phyloP scores from a whole-genome alignment of 1,284 basidiomycete genomes.

The Golubevia sp. region DNA sequence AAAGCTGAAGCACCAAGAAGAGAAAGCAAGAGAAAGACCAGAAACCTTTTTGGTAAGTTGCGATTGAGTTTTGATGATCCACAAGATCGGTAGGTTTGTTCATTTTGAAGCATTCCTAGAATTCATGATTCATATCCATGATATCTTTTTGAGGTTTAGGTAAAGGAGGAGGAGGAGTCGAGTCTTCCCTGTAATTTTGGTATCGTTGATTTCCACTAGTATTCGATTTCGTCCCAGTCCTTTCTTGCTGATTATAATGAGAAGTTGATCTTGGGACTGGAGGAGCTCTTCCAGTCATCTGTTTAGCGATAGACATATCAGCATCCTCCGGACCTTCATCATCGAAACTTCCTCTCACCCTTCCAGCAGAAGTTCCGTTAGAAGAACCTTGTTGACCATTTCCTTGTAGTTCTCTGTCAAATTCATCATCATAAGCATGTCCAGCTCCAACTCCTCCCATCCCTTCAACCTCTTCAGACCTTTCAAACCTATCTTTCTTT shows the following conservation, averaged over 20 bases:
- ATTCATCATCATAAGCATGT: conserved; percentile 1
- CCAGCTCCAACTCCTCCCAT: conserved; percentile 11
- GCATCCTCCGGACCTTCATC: conserved; percentile 16
- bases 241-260: conserved; percentile 8
- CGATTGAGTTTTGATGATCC: too few species aligned
- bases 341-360: conserved; percentile 6
- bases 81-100: too few species aligned
- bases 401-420: neutral
- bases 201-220: neutral
- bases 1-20: too few species aligned
- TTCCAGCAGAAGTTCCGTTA: conserved; percentile 1
- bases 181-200: neutral
- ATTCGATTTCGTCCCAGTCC: neutral
- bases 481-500: conserved; percentile 10
- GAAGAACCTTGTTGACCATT: too few species aligned
- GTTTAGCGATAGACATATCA: conserved; percentile 4
- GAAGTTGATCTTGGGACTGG: neutral
- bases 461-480: conserved; percentile 4
- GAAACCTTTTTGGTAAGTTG: too few species aligned
- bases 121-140: conserved; percentile 6
- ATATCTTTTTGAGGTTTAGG: neutral
- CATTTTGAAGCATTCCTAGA: too few species aligned
- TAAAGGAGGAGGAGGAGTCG: neutral
- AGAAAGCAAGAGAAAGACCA: too few species aligned
- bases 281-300: neutral